Base-by-base conservation (phyloP, 805 yeast genomes). In the Saturnispora mendoncae region DNA sequence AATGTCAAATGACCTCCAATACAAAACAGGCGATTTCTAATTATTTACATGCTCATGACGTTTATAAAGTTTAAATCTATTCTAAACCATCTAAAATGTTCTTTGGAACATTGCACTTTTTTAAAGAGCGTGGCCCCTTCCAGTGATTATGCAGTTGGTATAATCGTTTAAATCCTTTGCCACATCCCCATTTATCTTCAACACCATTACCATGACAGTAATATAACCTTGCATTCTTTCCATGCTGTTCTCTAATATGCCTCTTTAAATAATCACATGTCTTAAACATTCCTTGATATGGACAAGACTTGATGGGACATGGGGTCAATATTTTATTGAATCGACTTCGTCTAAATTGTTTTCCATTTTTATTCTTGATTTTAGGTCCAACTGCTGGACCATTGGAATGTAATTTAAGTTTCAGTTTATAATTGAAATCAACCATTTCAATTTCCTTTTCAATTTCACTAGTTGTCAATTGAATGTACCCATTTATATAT, bases 111-210 rank as follows among this genome's bases (percentile, higher is more conserved):
- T 51, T 47, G 35, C 64, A 59, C 15, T 54, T 45, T 35, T 53
- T 57, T 12, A 57, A 38, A 6, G 64, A 59, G 15, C 62, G 46
- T 30, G 53, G 56, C 3, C 62, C 62, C 23, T 48, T 48, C 64
- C 64, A 59, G 41, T 59, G 64, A 42, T 59, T 58, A 10, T 57
- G 55, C 28, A 59, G 37, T 37, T 59, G 64, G 37, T 59, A 59
- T 4, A 62, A 61, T 39, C 64, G 43, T 41, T 55, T 57, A 38
- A 59, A 59, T 19, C 52, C 53, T 29, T 56, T 58, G 28, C 52
- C 49, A 30, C 64, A 59, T 4, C 63, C 63, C 63, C 63, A 58
- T 6, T 48, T 33, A 19, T 55, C 54, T 37, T 51, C 51, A 8
- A 36, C 13, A 27, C 43, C 42, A 39, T 33, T 29, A 12, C 63